phyloP scores from a whole-genome alignment of 164 flowering plant genomes.

The Litsea cubeba region DNA sequence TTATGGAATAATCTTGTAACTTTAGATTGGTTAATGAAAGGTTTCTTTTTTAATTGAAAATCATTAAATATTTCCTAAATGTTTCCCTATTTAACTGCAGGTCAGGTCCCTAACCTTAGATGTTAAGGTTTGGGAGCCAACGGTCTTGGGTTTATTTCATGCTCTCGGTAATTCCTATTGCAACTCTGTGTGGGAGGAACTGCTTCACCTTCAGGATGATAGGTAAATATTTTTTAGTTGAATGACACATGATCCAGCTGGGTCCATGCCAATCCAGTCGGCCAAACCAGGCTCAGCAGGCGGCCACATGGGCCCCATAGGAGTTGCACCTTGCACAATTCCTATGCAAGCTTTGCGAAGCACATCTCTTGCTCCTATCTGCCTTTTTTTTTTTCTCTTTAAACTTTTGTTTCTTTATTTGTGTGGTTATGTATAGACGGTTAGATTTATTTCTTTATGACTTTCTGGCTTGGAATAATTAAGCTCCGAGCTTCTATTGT shows the following conservation, averaged over 20 bases:
- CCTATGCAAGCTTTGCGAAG: no score
- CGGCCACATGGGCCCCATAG: no score
- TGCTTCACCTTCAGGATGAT: constrained; percentile 39
- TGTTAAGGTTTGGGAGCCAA: constrained; percentile 94
- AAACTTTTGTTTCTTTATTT: no score
- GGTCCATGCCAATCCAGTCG: no score
- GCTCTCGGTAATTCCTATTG: constrained; percentile 72
- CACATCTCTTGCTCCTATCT: no score
- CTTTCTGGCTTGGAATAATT: no score
- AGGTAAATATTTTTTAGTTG: constrained; percentile 29
- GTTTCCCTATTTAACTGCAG: constrained; percentile 36
- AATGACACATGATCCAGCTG: constrained; percentile 3
- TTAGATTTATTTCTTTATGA: no score
- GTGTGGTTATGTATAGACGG: no score
- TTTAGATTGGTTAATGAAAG: neutral
- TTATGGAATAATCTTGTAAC: neutral
- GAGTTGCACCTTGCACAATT: no score
- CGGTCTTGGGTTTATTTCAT: constrained; percentile 66
- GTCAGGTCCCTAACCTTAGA: constrained; percentile 85
- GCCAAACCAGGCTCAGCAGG: no score
- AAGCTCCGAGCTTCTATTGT: no score
- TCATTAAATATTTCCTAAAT: neutral
- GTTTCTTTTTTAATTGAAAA: neutral
- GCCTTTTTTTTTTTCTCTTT: no score
- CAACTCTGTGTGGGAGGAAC: constrained; percentile 90